Evolutionary conservation across 2,329 filamentous ascomycete genomes (phyloP), one percentile per base, ranked within the genome.

Genomic region (Aspergillus costaricaensis): DNA sequence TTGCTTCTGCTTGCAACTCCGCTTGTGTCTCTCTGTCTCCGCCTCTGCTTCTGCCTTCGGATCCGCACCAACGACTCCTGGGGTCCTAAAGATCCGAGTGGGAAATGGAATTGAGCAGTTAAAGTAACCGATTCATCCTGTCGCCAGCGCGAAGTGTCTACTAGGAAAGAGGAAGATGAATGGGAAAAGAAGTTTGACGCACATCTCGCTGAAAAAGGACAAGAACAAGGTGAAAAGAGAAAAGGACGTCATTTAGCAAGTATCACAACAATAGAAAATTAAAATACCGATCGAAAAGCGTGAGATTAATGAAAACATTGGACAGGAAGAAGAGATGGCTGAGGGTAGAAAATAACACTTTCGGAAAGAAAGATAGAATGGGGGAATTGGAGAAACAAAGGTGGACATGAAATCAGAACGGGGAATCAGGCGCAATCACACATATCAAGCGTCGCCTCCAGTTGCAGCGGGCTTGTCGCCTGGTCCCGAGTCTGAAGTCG

Each of bases 391-490:
- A 60, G 48, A 54, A 44, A 54, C 39, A 62, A 64, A 60, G 23
- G 53, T 15, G 39, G 19, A 44, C 25, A 47, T 55, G 39, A 47
- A 47, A 14, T 55, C 53, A 47, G 27, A 57, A 47, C 55, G 44
- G 50, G 47, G 51, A 55, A 58, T 56, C 49, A 49, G 59, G 57
- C 53, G 67, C 39, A 65, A 58, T 59, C 55, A 60, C 53, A 50
- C 53, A 50, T 32, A 58, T 71, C 62, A 76, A 55, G 72, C 71
- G 44, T 76, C 74, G 23, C 66, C 67, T 19, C 69, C 71, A 43
- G 73, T 71, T 7, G 74, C 67, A 14, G 67, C 66, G 23, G 74
- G 71, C 68, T 78, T 78, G 59, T 76, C 70, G 48, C 71, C 70
- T 12, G 70, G 64, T 36, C 70, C 68, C 57, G 72, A 75, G 44